phyloP scores from a whole-genome alignment of 2,329 filamentous ascomycete genomes.

The Blastomyces silverae region DNA sequence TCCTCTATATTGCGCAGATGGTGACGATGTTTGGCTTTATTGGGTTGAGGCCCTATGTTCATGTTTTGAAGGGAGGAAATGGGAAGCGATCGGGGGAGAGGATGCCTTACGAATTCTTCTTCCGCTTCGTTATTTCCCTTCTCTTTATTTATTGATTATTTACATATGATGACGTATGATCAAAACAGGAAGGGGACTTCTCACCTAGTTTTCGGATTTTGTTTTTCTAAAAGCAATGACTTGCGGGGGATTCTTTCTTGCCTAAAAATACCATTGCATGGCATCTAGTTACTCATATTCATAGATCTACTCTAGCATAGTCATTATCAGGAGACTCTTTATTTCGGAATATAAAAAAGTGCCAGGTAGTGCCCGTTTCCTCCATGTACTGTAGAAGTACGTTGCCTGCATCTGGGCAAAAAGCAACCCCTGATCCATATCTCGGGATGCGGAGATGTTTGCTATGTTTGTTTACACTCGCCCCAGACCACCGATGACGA shows the following conservation, averaged over 20 bases:
- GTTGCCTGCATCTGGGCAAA: too few species aligned
- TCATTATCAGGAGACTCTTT: neutral
- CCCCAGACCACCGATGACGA: too few species aligned
- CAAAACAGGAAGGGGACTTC: neutral
- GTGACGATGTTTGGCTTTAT: neutral
- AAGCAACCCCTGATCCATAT: too few species aligned
- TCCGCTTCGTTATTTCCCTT: neutral
- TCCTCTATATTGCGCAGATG: neutral
- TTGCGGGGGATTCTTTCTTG: neutral
- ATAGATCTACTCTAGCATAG: constrained; percentile 1
- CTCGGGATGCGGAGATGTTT: too few species aligned
- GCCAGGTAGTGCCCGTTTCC: too few species aligned
- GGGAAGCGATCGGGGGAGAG: too few species aligned
- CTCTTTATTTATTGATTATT: neutral
- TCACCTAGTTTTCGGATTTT: neutral
- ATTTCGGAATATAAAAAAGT: neutral
- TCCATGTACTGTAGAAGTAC: too few species aligned
- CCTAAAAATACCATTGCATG: neutral
- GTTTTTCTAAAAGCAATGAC: neutral
- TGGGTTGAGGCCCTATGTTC: too few species aligned
- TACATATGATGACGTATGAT: neutral
- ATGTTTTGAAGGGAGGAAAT: neutral
- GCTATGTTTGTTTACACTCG: too few species aligned
- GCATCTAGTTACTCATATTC: neutral
- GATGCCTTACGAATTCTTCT: neutral